These are phyloP conservation scores for Saccharomycopsis fodiens DNA, from an alignment of 805 yeast species.

Conservation along the genomic window DNA sequence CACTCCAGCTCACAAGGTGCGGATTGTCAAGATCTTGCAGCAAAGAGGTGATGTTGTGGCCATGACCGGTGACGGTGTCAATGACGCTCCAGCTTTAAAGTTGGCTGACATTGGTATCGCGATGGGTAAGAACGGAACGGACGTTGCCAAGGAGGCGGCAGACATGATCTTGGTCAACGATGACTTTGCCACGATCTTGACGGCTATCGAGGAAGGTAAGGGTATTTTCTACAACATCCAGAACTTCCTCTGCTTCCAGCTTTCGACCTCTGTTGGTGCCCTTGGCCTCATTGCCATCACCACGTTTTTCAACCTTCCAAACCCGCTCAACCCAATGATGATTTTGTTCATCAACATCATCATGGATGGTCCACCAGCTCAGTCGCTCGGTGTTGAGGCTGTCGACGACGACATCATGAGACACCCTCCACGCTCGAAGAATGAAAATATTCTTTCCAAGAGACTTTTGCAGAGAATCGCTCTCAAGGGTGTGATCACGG, in stretches of 20 bases:
- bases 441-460: constrained; percentile 76
- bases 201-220: constrained; percentile 95
- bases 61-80: constrained; percentile 99
- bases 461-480: constrained; percentile 72
- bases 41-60: constrained; percentile 92
- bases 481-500: constrained; percentile 42
- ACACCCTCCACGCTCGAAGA: constrained; percentile 89
- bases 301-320: constrained; percentile 81
- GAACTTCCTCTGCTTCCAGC: constrained; percentile 88
- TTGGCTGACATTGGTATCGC: constrained; percentile 94
- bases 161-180: constrained; percentile 97
- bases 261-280: constrained; percentile 95
- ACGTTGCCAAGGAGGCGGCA: constrained; percentile 97
- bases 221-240: constrained; percentile 95
- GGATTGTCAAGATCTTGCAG: constrained; percentile 84
- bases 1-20: constrained; percentile 88
- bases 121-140: constrained; percentile 92
- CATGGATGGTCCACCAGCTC: constrained; percentile 99
- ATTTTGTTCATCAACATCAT: constrained; percentile 94
- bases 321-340: constrained; percentile 97
- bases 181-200: constrained; percentile 88
- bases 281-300: constrained; percentile 80
- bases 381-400: constrained; percentile 93
- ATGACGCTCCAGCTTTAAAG: constrained; percentile 97
- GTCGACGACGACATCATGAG: constrained; percentile 94